Base-by-base conservation (phyloP, 176 grass and related monocot species). In the Elymus sibiricus region DNA sequence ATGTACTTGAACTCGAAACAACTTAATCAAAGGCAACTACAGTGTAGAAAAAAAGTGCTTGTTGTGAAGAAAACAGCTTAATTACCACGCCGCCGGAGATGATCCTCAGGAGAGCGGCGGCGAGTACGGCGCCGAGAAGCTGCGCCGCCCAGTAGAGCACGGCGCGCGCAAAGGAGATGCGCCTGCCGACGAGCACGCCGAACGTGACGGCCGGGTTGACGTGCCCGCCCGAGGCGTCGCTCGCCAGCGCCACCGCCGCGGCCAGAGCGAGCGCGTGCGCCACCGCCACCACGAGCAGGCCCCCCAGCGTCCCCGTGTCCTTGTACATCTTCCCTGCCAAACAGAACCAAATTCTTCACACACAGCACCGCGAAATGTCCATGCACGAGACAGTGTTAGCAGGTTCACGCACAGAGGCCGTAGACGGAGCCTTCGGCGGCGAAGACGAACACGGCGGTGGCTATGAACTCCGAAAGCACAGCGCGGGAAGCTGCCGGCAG, bases 121-220 rank as follows among this genome's bases (percentile, higher is more conserved):
- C 95, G 56, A 73, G 70, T 16, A 97, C 79, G 35, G 95, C 89
- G n/a, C 89, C 95, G 24, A 95, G 89, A 79, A 95, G 91, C 95
- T 98, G 95, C 8, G 93, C 90, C 8, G 51, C 78, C 93, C 95
- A 98, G 90, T 93, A 95, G 80, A 91, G 58, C 34, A 84, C 66
- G 72, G 91, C 93, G 6, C 91, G 87, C 5, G 89, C 79, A 37
- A 98, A 85, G 0, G 95, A 95, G 79, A 95, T 93, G 76, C 93
- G 87, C 19, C 95, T 80, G 86, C 91, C 89, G 5, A 95, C 85
- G 58, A 98, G 93, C 64, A 94, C 39, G 62, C 95, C 91, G 78
- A 98, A 90, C 11, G 95, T 98, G 87, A 98, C 93, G 72, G 93
- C 91, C 22, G 95, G 95, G 79, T 95, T 98, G 82, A 86, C 89